These are phyloP conservation scores for Rhodotorula diobovata DNA, from an alignment of 768 basidiomycete genomes.

Conservation along the genomic window DNA sequence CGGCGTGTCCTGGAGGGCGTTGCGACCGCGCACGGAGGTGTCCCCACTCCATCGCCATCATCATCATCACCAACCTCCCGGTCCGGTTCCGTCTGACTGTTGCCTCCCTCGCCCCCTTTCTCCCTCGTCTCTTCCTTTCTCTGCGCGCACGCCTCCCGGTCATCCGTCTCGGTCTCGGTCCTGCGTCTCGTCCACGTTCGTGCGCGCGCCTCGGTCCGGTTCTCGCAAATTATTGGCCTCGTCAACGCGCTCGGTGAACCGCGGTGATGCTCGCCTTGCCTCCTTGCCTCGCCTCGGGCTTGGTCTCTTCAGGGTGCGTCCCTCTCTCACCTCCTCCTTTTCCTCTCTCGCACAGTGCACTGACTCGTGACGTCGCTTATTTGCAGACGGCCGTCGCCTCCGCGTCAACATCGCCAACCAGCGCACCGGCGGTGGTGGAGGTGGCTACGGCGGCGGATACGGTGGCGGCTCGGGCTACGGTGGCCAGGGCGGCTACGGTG, in stretches of 20 bases:
- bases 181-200: too few species aligned
- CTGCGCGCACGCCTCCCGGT: not conserved
- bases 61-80: too few species aligned
- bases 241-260: not conserved
- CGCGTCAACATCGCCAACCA: slow-evolving; percentile 66
- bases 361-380: not conserved
- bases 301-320: slow-evolving; percentile 6
- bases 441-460: slow-evolving; percentile 43
- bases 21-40: not conserved
- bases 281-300: not conserved
- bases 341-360: not conserved
- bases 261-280: not conserved
- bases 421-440: slow-evolving; percentile 39
- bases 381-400: slow-evolving; percentile 73
- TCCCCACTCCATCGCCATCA: too few species aligned
- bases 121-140: not conserved
- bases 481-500: slow-evolving; percentile 37
- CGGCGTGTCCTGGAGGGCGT: not conserved
- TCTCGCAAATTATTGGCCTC: not conserved
- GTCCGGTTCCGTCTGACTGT: slow-evolving; percentile 23
- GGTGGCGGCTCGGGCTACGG: slow-evolving; percentile 39
- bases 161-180: not conserved
- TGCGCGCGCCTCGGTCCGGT: not conserved
- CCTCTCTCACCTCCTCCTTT: too few species aligned
- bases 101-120: not conserved